Conservation (phyloP, 2,329 filamentous ascomycete genomes). For the Colletotrichum tropicale region DNA sequence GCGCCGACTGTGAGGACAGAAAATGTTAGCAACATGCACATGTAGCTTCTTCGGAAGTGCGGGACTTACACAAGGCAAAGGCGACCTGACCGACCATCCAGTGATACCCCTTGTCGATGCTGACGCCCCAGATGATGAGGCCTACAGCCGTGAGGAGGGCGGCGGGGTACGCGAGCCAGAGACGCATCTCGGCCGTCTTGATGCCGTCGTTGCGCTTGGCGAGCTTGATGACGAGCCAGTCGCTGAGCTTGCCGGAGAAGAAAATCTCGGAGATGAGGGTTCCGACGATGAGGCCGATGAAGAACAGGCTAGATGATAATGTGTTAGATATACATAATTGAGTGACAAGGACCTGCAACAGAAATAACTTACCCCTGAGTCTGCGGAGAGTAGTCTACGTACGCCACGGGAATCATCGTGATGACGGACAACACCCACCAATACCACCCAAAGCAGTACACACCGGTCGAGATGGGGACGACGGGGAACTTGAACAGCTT, state of each 20-base stretch:
- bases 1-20: conserved; percentile 44
- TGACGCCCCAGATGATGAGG: conserved; percentile 59
- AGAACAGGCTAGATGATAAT: conserved; percentile 42
- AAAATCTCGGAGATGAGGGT: conserved; percentile 55
- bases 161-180: conserved; percentile 61
- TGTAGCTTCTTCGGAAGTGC: too few species aligned
- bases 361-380: conserved; percentile 45
- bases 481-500: conserved; percentile 50
- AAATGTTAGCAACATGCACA: not conserved
- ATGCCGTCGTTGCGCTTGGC: conserved; percentile 45
- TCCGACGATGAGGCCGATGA: conserved; percentile 57
- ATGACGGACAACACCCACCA: conserved; percentile 61
- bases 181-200: conserved; percentile 56
- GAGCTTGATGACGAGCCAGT: conserved; percentile 51
- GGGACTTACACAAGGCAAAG: conserved; percentile 52
- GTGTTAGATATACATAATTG: not conserved
- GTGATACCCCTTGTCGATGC: conserved; percentile 55
- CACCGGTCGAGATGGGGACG: conserved; percentile 48
- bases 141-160: conserved; percentile 51
- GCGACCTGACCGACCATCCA: conserved; percentile 63
- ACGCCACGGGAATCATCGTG: conserved; percentile 57
- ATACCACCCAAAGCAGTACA: conserved; percentile 60
- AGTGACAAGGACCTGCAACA: not conserved
- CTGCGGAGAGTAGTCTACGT: conserved; percentile 48
- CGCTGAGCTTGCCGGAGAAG: conserved; percentile 57